These are phyloP conservation scores for Phalaenopsis aphrodite DNA, from an alignment of 106 monocot species.

Conservation along the genomic window DNA sequence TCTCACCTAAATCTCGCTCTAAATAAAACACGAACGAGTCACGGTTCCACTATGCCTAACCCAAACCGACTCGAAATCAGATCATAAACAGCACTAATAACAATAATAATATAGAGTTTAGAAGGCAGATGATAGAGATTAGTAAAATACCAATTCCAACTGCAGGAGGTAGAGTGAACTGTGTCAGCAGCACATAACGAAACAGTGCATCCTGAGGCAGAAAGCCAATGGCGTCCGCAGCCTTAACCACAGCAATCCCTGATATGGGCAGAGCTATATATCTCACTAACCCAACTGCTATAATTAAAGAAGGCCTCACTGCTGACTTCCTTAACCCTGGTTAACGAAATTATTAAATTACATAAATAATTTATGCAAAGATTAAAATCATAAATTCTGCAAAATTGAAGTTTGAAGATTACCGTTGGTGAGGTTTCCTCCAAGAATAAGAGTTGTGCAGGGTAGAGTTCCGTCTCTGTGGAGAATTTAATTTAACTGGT, in stretches of 20 bases:
- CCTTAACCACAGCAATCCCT: conserved; percentile 15
- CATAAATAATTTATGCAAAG: not conserved
- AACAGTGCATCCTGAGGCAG: conserved; percentile 16
- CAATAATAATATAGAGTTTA: too few species aligned
- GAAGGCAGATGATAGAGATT: too few species aligned
- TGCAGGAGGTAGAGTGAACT: conserved; percentile 18
- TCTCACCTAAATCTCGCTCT: too few species aligned
- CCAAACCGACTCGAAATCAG: too few species aligned
- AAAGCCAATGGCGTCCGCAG: conserved; percentile 4
- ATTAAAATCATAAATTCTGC: too few species aligned
- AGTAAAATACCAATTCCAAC: conserved; percentile 6
- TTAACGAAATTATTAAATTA: not conserved
- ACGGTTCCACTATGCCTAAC: too few species aligned
- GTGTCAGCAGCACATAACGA: conserved; percentile 14
- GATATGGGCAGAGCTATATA: conserved; percentile 11
- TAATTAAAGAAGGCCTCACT: conserved; percentile 3
- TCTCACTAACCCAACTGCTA: not conserved
- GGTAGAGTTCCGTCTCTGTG: conserved; percentile 64
- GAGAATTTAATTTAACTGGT: not conserved
- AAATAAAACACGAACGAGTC: too few species aligned
- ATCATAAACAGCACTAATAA: too few species aligned
- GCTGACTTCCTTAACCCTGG: conserved; percentile 13
- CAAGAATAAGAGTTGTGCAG: conserved; percentile 63
- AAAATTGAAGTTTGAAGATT: not conserved
- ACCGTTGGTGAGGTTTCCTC: conserved; percentile 64